Conservation (phyloP, 805 yeast species). For the Lipomyces oligophaga region DNA sequence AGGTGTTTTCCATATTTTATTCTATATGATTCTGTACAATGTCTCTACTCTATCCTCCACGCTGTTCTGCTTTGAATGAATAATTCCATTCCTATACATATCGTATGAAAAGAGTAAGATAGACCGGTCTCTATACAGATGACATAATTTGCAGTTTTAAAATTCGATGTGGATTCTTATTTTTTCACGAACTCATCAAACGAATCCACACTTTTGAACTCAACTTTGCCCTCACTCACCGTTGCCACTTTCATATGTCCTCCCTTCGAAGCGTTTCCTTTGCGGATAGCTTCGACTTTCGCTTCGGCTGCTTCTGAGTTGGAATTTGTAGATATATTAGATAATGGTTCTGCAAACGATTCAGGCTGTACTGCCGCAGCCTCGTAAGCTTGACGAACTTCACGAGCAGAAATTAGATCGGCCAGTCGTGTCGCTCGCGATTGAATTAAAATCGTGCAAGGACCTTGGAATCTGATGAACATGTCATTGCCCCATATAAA, state of each 20-base stretch:
- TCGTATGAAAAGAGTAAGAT: no score
- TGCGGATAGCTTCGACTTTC: background rate
- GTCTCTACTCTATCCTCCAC: no score
- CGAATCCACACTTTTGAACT: constrained; percentile 30
- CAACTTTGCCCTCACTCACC: constrained; percentile 34
- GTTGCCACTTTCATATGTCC: constrained; percentile 36
- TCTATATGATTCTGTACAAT: no score
- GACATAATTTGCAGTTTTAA: no score
- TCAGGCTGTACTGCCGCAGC: constrained; percentile 12
- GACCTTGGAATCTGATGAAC: constrained; percentile 32
- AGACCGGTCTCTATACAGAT: no score
- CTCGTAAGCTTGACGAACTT: constrained; percentile 24
- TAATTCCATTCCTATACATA: no score
- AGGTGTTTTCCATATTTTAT: no score
- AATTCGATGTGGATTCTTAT: no score
- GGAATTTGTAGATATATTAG: constrained; percentile 1
- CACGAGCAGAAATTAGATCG: constrained; percentile 32
- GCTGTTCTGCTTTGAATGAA: no score
- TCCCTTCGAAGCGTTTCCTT: constrained; percentile 28
- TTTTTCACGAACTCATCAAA: constrained; percentile 30
- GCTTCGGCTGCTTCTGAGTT: background rate
- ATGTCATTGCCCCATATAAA: constrained; percentile 34
- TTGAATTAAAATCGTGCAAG: constrained; percentile 34
- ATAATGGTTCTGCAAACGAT: constrained; percentile 12
- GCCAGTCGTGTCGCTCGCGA: constrained; percentile 30